A percentile compares a stretch with the other conserved stretches of the same genome.
phyloP scores from a whole-genome alignment of 805 yeast genomes.

The Candida xyloterini region DNA sequence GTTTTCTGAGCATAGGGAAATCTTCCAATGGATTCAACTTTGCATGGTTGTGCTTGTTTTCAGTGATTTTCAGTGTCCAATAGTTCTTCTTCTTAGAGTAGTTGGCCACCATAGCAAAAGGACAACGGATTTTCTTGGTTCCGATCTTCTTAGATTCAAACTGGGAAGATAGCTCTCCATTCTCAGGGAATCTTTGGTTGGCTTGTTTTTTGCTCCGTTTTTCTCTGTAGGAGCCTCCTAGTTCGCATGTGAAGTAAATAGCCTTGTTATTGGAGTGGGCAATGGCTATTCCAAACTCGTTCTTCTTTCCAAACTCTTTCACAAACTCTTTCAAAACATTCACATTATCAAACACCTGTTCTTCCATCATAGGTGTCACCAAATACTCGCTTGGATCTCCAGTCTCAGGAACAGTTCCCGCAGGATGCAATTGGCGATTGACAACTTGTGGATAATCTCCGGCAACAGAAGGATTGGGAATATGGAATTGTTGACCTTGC shows the following conservation, averaged over 20 bases:
- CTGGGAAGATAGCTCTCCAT: slow-evolving; percentile 19
- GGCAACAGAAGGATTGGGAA: slow-evolving; percentile 4
- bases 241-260: slow-evolving; percentile 56
- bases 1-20: slow-evolving; percentile 55
- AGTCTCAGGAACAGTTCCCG: slow-evolving; percentile 9
- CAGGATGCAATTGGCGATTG: slow-evolving; percentile 8
- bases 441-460: slow-evolving; percentile 15
- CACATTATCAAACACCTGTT: slow-evolving; percentile 48
- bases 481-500: slow-evolving; percentile 5
- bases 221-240: slow-evolving; percentile 55
- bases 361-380: slow-evolving; percentile 53
- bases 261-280: slow-evolving; percentile 59
- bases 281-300: slow-evolving; percentile 58
- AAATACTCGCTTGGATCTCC: slow-evolving; percentile 39
- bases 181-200: slow-evolving; percentile 21
- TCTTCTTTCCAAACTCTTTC: slow-evolving; percentile 53
- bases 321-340: slow-evolving; percentile 52
- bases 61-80: slow-evolving; percentile 52
- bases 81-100: slow-evolving; percentile 46
- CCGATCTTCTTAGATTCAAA: slow-evolving; percentile 28
- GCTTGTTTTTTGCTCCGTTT: slow-evolving; percentile 35
- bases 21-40: slow-evolving; percentile 52
- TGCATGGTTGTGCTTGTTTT: slow-evolving; percentile 58
- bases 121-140: slow-evolving; percentile 53
- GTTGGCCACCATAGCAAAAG: slow-evolving; percentile 57